phyloP scores from a whole-genome alignment of 257 asterid genomes.

The Gynochthodes officinalis region DNA sequence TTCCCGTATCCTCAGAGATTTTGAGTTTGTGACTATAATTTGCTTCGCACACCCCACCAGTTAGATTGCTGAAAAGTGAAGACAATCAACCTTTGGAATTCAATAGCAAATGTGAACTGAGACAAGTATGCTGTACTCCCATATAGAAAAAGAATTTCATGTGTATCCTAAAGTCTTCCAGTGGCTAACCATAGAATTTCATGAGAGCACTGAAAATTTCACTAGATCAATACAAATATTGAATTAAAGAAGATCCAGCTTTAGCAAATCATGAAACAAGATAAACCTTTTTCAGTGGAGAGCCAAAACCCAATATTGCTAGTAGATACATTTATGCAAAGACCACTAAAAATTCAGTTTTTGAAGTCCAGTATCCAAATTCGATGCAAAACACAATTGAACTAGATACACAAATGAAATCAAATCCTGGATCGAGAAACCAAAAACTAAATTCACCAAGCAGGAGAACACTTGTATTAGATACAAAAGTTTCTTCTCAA shows the following conservation, averaged over 20 bases:
- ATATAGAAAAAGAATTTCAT: background rate
- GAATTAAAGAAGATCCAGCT: slow-evolving; percentile 4
- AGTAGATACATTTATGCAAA: background rate
- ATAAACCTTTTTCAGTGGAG: background rate
- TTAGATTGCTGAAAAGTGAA: background rate
- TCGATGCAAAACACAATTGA: slow-evolving; percentile 7
- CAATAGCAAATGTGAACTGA: background rate
- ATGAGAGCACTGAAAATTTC: background rate
- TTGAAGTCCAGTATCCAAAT: background rate
- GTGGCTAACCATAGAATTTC: background rate
- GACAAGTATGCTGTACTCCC: background rate
- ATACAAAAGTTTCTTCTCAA: background rate
- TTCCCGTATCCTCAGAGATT: background rate
- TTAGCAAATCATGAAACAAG: slow-evolving; percentile 3
- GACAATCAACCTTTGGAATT: background rate
- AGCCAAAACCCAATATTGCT: background rate
- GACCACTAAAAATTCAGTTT: background rate
- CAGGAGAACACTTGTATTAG: background rate
- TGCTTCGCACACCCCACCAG: slow-evolving; percentile 1
- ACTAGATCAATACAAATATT: background rate
- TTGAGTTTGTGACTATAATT: background rate
- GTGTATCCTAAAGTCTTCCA: background rate
- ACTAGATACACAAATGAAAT: slow-evolving; percentile 11
- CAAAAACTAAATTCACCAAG: background rate
- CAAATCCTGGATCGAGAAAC: slow-evolving; percentile 17